A percentile compares a stretch with the other conserved stretches of the same genome.
These are phyloP conservation scores for Coleophoma cylindrospora DNA, from an alignment of 2,329 filamentous ascomycete genomes.

Conservation along the genomic window DNA sequence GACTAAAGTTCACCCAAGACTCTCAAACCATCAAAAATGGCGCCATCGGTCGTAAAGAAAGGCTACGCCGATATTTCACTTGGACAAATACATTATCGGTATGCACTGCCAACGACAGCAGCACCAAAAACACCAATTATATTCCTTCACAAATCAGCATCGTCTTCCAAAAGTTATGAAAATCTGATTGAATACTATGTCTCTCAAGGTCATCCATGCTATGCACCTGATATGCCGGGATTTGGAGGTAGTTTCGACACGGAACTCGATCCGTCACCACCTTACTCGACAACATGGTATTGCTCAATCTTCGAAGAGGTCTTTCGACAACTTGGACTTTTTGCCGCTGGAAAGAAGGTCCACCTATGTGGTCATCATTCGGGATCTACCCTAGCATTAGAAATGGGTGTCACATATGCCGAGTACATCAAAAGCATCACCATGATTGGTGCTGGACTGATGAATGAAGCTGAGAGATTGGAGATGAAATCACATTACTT, in stretches of 20 bases:
- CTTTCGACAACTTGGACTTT: neutral
- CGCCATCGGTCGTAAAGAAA: neutral
- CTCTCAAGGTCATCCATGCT: neutral
- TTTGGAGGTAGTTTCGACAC: neutral
- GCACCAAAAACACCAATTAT: neutral
- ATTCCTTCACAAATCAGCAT: neutral
- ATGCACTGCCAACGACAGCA: neutral
- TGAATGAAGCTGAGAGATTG: neutral
- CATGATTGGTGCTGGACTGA: neutral
- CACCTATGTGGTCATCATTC: neutral
- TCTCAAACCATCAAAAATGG: neutral
- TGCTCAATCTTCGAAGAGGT: neutral
- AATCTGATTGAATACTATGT: neutral
- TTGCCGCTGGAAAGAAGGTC: neutral
- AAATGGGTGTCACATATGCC: neutral
- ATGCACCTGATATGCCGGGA: neutral
- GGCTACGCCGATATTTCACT: neutral
- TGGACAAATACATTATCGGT: neutral
- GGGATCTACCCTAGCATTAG: neutral
- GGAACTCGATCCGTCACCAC: neutral
- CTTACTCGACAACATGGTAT: neutral
- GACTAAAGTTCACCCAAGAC: no score
- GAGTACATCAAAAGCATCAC: neutral
- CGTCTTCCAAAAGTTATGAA: neutral
- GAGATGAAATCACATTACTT: neutral